phyloP scores from a whole-genome alignment of 2,329 filamentous ascomycete genomes.

The Aureobasidium melanogenum region DNA sequence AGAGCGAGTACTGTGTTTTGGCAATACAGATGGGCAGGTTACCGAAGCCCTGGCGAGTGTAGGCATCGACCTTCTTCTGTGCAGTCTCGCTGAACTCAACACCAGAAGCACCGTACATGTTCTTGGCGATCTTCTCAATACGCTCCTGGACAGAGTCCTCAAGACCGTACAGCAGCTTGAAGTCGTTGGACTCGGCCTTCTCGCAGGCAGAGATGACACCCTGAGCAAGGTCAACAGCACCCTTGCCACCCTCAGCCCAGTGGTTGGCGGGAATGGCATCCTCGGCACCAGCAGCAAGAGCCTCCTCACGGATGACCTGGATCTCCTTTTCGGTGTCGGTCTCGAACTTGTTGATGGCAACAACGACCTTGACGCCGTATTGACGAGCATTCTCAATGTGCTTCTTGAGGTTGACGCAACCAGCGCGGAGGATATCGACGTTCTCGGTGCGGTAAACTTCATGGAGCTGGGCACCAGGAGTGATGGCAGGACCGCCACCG shows the following conservation, averaged over 20 bases:
- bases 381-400: conserved; percentile 84
- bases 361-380: conserved; percentile 88
- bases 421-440: conserved; percentile 77
- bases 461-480: conserved; percentile 73
- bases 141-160: conserved; percentile 76
- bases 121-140: conserved; percentile 80
- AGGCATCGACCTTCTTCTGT: conserved; percentile 92
- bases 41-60: conserved; percentile 83
- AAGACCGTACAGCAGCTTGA: conserved; percentile 77
- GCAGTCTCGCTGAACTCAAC: conserved; percentile 93
- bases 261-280: conserved; percentile 92
- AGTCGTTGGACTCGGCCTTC: conserved; percentile 66
- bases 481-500: conserved; percentile 88
- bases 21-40: conserved; percentile 93
- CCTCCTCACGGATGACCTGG: conserved; percentile 78
- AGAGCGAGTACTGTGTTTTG: conserved; percentile 97
- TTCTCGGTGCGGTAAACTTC: conserved; percentile 91
- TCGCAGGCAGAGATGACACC: conserved; percentile 75
- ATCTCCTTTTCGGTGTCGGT: conserved; percentile 93
- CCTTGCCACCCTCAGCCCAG: conserved; percentile 90
- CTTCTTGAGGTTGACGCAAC: conserved; percentile 91
- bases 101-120: conserved; percentile 86
- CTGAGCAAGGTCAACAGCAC: conserved; percentile 79
- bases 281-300: conserved; percentile 82
- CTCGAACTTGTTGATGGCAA: conserved; percentile 93